phyloP scores from a whole-genome alignment of 192 early-diverging fungal genomes.

The Coemansia aciculifera region DNA sequence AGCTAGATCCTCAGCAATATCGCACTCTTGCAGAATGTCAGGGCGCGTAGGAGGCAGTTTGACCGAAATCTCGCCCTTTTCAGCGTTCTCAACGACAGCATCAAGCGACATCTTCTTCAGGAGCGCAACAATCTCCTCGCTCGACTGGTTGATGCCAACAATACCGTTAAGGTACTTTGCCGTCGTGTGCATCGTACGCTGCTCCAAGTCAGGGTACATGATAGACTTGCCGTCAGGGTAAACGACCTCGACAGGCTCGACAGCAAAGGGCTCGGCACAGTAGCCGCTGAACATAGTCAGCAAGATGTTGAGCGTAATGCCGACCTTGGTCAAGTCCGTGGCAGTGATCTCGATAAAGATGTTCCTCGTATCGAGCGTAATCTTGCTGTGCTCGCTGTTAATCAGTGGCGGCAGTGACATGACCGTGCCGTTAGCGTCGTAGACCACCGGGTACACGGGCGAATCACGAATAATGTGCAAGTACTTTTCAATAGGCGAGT shows the following conservation, averaged over 20 bases:
- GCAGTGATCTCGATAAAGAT: constrained; percentile 98
- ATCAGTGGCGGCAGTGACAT: constrained; percentile 98
- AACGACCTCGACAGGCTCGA: constrained; percentile 89
- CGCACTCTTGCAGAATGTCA: constrained; percentile 95
- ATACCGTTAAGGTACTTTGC: constrained; percentile 87
- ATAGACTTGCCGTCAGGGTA: constrained; percentile 74
- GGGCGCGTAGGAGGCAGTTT: constrained; percentile 85
- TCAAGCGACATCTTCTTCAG: constrained; percentile 87
- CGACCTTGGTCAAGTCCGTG: constrained; percentile 93
- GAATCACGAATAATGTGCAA: constrained; percentile 89
- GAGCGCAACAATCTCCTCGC: constrained; percentile 70
- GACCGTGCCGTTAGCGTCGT: constrained; percentile 78
- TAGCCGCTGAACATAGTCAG: constrained; percentile 96
- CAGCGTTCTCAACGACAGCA: constrained; percentile 53
- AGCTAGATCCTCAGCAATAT: constrained; percentile 97
- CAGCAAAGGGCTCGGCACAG: constrained; percentile 87
- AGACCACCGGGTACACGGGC: constrained; percentile 90
- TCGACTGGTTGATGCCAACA: constrained; percentile 70
- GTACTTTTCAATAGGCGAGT: constrained; percentile 86
- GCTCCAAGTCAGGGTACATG: constrained; percentile 73
- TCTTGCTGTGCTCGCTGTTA: constrained; percentile 98
- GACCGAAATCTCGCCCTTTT: constrained; percentile 61
- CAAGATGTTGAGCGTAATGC: constrained; percentile 90
- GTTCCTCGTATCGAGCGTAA: constrained; percentile 89
- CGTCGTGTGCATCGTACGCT: constrained; percentile 69